These are phyloP conservation scores for Ogataea trehalophila DNA, from an alignment of 805 yeast species.

Conservation along the genomic window DNA sequence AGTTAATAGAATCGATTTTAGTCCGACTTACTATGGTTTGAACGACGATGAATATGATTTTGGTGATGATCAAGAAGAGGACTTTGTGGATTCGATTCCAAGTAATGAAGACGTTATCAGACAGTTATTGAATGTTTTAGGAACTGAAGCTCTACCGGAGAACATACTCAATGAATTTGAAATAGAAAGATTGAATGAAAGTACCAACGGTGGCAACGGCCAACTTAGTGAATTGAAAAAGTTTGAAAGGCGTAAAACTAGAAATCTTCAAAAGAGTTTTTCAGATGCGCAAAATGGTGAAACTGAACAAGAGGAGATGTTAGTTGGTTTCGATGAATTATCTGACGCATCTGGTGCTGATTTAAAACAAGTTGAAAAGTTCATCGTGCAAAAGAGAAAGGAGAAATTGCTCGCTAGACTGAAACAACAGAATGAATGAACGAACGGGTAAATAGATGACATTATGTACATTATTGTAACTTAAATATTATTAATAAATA, in stretches of 20 bases:
- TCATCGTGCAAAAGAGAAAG: slow-evolving; percentile 43
- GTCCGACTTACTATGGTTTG: slow-evolving; percentile 40
- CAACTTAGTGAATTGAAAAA: slow-evolving; percentile 14
- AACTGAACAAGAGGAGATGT: not conserved
- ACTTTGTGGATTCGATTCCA: slow-evolving; percentile 2
- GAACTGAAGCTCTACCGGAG: slow-evolving; percentile 9
- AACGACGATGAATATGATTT: slow-evolving; percentile 24
- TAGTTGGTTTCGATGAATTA: slow-evolving; percentile 22
- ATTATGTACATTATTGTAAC: slow-evolving; percentile 27
- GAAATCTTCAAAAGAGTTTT: slow-evolving; percentile 13
- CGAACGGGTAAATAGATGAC: slow-evolving; percentile 4
- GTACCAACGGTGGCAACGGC: not conserved
- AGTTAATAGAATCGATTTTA: slow-evolving; percentile 2
- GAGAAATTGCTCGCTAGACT: slow-evolving; percentile 39
- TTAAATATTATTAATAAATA: slow-evolving; percentile 17
- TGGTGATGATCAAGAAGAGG: not conserved
- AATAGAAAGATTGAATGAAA: slow-evolving; percentile 12
- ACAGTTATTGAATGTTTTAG: slow-evolving; percentile 12
- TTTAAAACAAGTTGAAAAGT: slow-evolving; percentile 36
- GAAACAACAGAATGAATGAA: slow-evolving; percentile 8
- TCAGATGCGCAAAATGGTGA: not conserved
- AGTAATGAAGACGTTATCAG: slow-evolving; percentile 7
- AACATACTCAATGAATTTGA: slow-evolving; percentile 6
- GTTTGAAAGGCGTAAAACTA: slow-evolving; percentile 28
- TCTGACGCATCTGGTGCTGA: slow-evolving; percentile 25